Percentiles rank a stretch among this genome's conserved stretches.
Conservation (phyloP, 176 grass and related monocot genomes). For the Zizania latifolia region DNA sequence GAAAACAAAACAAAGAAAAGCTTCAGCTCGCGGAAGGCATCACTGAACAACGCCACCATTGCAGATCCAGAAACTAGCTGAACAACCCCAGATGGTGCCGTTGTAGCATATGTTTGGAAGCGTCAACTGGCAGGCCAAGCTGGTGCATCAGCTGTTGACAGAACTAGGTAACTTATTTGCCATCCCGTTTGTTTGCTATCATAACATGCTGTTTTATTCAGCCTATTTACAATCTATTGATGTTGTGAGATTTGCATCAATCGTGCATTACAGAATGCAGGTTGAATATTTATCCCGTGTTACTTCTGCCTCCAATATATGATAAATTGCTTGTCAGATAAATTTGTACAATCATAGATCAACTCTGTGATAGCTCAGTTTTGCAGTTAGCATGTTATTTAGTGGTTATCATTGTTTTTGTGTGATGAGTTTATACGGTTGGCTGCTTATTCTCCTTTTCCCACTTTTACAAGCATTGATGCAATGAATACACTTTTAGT, state of each 20-base stretch:
- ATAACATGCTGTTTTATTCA: background rate
- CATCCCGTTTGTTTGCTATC: slow-evolving; percentile 9
- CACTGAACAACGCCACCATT: too few relatives aligned
- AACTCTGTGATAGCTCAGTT: background rate
- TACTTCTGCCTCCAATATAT: background rate
- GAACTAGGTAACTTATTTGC: slow-evolving; percentile 60
- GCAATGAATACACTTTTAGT: too few relatives aligned
- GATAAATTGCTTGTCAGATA: background rate
- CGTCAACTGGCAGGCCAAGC: slow-evolving; percentile 97
- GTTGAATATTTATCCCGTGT: background rate
- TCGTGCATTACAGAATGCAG: background rate
- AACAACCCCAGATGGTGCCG: slow-evolving; percentile 96
- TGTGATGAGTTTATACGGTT: background rate
- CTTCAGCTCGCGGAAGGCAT: too few relatives aligned
- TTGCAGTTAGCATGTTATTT: background rate
- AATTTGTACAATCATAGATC: background rate
- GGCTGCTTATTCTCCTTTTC: background rate
- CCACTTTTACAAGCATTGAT: background rate
- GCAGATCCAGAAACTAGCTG: too few relatives aligned
- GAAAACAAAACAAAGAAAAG: too few relatives aligned
- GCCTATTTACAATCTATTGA: background rate
- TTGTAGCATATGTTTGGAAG: slow-evolving; percentile 99
- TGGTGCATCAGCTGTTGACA: slow-evolving; percentile 97
- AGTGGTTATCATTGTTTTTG: background rate
- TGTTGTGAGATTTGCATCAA: background rate